Evolutionary conservation across 2,329 filamentous ascomycete genomes (phyloP).

Genomic region (Claviceps africana): DNA sequence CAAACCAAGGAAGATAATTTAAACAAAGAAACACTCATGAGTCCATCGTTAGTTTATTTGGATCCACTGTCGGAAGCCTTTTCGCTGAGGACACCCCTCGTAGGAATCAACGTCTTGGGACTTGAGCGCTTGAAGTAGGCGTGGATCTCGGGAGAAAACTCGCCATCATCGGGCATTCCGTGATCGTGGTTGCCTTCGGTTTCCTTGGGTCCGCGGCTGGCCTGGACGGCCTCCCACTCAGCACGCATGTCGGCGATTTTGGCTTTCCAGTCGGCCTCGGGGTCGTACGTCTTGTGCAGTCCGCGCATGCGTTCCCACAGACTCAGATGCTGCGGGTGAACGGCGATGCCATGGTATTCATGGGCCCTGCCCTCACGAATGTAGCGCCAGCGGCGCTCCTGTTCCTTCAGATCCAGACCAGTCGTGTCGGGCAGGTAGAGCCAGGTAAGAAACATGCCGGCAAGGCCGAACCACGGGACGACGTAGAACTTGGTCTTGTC

Average conservation of each 20-base stretch:
- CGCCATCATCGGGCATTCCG: conserved; percentile 29
- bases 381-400: conserved; percentile 85
- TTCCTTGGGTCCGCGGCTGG: conserved; percentile 33
- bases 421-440: conserved; percentile 94
- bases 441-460: conserved; percentile 67
- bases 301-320: conserved; percentile 75
- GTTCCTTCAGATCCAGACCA: conserved; percentile 90
- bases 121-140: conserved; percentile 36
- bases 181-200: conserved; percentile 22
- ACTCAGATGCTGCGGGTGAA: conserved; percentile 79
- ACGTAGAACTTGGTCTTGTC: conserved; percentile 76
- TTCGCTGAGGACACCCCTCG: conserved; percentile 15
- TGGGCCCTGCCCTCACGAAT: conserved; percentile 62
- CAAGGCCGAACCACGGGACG: conserved; percentile 89
- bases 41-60: not conserved
- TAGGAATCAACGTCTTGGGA: conserved; percentile 12
- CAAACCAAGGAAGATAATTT: not conserved
- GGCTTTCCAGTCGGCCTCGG: conserved; percentile 66
- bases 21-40: not conserved
- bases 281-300: conserved; percentile 68
- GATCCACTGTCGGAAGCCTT: conserved; percentile 11
- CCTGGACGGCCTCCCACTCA: conserved; percentile 44
- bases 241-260: conserved; percentile 70
- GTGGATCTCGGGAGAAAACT: conserved; percentile 39
- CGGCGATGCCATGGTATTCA: conserved; percentile 86